phyloP scores from a whole-genome alignment of 208 protist genomes.

The Acanthamoeba healyi region DNA sequence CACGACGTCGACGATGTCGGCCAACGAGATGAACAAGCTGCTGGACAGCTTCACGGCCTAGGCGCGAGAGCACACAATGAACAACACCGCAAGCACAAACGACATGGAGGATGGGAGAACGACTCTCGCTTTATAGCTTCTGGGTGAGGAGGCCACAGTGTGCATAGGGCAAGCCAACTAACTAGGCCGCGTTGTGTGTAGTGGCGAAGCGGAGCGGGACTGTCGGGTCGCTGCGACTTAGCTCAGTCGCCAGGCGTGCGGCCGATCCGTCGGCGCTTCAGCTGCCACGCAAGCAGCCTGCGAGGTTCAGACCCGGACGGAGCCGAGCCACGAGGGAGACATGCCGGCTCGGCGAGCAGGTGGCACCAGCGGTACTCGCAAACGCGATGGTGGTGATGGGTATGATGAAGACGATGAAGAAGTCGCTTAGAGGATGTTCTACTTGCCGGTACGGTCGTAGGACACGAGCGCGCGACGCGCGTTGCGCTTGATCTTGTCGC shows the following conservation, averaged over 20 bases:
- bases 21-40: neutral
- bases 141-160: too few species aligned
- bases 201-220: too few species aligned
- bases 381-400: neutral
- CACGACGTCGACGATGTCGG: too few species aligned
- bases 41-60: constrained; percentile 6
- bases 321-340: neutral
- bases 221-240: too few species aligned
- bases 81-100: too few species aligned
- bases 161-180: too few species aligned
- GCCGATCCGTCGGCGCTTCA: neutral
- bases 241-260: neutral
- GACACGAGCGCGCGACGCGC: constrained; percentile 75
- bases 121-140: too few species aligned
- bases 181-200: too few species aligned
- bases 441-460: constrained; percentile 77
- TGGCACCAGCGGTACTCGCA: neutral
- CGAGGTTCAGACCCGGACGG: neutral
- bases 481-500: constrained; percentile 68
- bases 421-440: constrained; percentile 75
- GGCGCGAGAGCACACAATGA: neutral
- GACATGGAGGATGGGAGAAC: too few species aligned
- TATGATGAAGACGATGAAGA: neutral
- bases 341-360: neutral
- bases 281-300: neutral